Conservation (phyloP, 192 early-diverging fungal genomes). For the Umbelopsis vinacea region DNA sequence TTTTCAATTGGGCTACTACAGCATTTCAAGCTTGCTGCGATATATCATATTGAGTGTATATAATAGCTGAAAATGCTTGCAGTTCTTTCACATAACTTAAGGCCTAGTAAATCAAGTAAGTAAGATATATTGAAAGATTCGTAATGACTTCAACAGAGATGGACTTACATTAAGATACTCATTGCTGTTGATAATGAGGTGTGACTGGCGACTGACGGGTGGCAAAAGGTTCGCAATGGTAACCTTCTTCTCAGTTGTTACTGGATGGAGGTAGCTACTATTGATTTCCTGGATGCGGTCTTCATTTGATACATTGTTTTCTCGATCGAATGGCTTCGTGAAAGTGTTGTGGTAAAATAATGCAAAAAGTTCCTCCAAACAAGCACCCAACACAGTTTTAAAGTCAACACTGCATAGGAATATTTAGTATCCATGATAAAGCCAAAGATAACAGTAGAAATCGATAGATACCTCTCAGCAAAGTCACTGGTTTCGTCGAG, state of each 20-base stretch:
- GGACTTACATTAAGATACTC: slow-evolving; percentile 67
- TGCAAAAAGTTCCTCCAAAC: slow-evolving; percentile 48
- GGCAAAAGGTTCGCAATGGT: slow-evolving; percentile 69
- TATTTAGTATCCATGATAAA: slow-evolving; percentile 7
- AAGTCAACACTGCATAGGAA: slow-evolving; percentile 50
- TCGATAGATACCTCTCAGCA: slow-evolving; percentile 66
- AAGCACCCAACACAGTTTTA: slow-evolving; percentile 42
- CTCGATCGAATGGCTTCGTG: slow-evolving; percentile 42
- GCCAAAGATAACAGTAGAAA: not conserved
- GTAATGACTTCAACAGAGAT: too few relatives aligned
- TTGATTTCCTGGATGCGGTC: slow-evolving; percentile 60
- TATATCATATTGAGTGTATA: slow-evolving; percentile 69
- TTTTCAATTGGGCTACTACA: not conserved
- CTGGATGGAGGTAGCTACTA: not conserved
- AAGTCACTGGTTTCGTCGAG: slow-evolving; percentile 91
- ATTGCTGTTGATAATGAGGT: slow-evolving; percentile 75
- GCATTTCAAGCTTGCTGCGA: slow-evolving; percentile 9
- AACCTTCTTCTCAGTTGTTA: slow-evolving; percentile 52
- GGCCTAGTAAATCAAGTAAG: slow-evolving; percentile 31
- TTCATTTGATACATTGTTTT: slow-evolving; percentile 15
- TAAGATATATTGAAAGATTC: slow-evolving; percentile 3
- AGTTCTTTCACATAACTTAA: slow-evolving; percentile 75
- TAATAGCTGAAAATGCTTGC: slow-evolving; percentile 75
- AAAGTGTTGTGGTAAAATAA: slow-evolving; percentile 45
- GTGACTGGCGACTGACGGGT: slow-evolving; percentile 66